Conservation (phyloP, 805 yeast genomes). For the Sporopachydermia lactativora region DNA sequence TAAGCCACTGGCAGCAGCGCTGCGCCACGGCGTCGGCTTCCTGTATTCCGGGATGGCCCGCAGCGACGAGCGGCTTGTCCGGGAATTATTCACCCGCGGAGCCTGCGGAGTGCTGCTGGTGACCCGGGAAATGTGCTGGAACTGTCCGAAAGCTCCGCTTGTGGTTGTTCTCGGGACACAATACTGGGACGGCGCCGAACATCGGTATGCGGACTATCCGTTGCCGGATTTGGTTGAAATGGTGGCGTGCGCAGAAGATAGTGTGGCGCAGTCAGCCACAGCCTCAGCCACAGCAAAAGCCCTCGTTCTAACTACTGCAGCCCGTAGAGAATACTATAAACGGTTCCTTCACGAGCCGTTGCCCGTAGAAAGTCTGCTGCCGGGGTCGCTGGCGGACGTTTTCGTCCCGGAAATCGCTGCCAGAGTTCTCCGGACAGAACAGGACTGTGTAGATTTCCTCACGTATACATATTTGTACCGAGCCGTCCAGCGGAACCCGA, state of each 20-base stretch:
- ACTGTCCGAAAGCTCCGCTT: slow-evolving; percentile 34
- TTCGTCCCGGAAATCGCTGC: slow-evolving; percentile 64
- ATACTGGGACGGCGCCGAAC: slow-evolving; percentile 58
- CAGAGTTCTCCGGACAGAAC: slow-evolving; percentile 47
- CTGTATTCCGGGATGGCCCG: slow-evolving; percentile 42
- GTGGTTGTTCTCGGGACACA: slow-evolving; percentile 63
- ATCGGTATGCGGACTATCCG: slow-evolving; percentile 53
- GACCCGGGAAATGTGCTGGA: slow-evolving; percentile 38
- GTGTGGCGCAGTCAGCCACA: slow-evolving; percentile 8
- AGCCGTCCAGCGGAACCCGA: slow-evolving; percentile 69
- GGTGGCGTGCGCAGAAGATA: slow-evolving; percentile 30
- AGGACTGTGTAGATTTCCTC: slow-evolving; percentile 84
- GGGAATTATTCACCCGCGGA: slow-evolving; percentile 34
- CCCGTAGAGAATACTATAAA: slow-evolving; percentile 48
- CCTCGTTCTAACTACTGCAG: slow-evolving; percentile 39
- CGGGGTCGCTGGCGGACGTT: slow-evolving; percentile 44
- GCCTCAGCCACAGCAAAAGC: slow-evolving; percentile 25
- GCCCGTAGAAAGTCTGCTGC: slow-evolving; percentile 73
- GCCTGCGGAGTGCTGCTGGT: slow-evolving; percentile 45
- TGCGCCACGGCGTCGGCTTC: slow-evolving; percentile 51
- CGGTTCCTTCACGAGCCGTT: slow-evolving; percentile 60
- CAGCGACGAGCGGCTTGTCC: slow-evolving; percentile 40
- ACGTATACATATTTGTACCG: slow-evolving; percentile 76
- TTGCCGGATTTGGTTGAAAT: slow-evolving; percentile 51
- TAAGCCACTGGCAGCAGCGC: slow-evolving; percentile 24